phyloP scores from a whole-genome alignment of 192 early-diverging fungal species.

The Linnemannia exigua region DNA sequence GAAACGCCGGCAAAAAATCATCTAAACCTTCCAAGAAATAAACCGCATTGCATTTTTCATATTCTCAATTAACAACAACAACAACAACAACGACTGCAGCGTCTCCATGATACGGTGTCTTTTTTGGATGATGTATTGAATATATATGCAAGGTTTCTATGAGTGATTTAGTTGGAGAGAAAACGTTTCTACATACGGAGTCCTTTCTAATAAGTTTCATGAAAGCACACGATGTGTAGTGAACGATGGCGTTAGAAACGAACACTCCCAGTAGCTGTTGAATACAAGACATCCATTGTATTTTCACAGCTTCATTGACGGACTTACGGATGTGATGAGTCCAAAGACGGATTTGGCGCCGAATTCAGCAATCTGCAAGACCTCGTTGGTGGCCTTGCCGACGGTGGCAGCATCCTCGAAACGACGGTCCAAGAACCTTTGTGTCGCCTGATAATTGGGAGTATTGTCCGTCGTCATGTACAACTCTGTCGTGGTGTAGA shows the following conservation, averaged over 20 bases:
- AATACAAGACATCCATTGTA: not conserved
- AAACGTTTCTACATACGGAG: conserved; percentile 2
- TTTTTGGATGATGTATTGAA: not conserved
- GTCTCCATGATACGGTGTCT: not conserved
- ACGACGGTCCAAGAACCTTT: conserved; percentile 83
- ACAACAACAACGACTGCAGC: not conserved
- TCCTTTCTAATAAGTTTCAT: conserved; percentile 28
- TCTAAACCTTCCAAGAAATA: conserved; percentile 60
- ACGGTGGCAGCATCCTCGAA: conserved; percentile 77
- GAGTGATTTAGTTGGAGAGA: not conserved
- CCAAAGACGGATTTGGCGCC: conserved; percentile 62
- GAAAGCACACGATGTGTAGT: too few relatives aligned
- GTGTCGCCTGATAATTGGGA: conserved; percentile 78
- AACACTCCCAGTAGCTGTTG: too few relatives aligned
- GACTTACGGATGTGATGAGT: conserved; percentile 62
- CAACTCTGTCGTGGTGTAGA: conserved; percentile 91
- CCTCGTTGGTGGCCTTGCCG: conserved; percentile 63
- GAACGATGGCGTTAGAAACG: not conserved
- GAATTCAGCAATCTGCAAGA: conserved; percentile 55
- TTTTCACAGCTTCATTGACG: too few relatives aligned
- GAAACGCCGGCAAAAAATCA: conserved; percentile 54
- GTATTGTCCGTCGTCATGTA: conserved; percentile 95
- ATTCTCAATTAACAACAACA: conserved; percentile 3
- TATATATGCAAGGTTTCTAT: conserved; percentile 1
- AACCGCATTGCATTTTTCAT: conserved; percentile 54